phyloP scores from a whole-genome alignment of 441 rosid genomes.

The Pelargonium myrrhifolium region DNA sequence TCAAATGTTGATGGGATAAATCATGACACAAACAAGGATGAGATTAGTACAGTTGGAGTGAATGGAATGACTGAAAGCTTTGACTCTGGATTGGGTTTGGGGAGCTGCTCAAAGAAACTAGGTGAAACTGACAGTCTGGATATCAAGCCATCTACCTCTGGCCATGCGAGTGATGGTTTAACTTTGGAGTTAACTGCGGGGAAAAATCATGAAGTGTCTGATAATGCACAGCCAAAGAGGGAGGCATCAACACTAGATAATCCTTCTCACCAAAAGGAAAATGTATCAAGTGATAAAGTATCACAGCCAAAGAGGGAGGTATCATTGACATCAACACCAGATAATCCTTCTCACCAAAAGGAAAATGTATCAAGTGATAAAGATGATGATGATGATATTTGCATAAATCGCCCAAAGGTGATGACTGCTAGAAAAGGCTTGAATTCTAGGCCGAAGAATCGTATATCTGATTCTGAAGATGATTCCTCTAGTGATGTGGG shows the following conservation, averaged over 20 bases:
- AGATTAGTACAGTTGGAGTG: constrained; percentile 19
- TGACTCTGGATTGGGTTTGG: too few species aligned
- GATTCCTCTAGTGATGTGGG: background rate
- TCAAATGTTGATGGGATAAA: too few species aligned
- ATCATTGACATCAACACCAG: constrained; percentile 27
- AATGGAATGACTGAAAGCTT: too few species aligned
- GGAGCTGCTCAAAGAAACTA: constrained; percentile 27
- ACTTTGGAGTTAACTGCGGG: constrained; percentile 34
- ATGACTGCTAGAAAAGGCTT: background rate
- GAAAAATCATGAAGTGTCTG: constrained; percentile 33
- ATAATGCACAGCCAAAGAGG: constrained; percentile 27
- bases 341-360: constrained; percentile 26
- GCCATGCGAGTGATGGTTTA: constrained; percentile 30
- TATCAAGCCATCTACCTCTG: constrained; percentile 34
- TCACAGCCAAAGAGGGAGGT: too few species aligned
- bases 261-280: too few species aligned
- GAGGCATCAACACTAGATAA: too few species aligned
- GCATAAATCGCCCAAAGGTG: constrained; percentile 20
- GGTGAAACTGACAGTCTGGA: constrained; percentile 44
- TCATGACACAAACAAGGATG: too few species aligned
- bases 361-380: constrained; percentile 35
- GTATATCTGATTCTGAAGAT: constrained; percentile 8
- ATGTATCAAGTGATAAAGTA: too few species aligned
- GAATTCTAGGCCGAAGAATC: constrained; percentile 6
- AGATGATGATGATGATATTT: constrained; percentile 22